Percentiles rank a stretch among this genome's conserved stretches.
These are phyloP conservation scores for Pseudophaeomoniella oleicola DNA, from an alignment of 2,329 filamentous ascomycete species.

Conservation along the genomic window DNA sequence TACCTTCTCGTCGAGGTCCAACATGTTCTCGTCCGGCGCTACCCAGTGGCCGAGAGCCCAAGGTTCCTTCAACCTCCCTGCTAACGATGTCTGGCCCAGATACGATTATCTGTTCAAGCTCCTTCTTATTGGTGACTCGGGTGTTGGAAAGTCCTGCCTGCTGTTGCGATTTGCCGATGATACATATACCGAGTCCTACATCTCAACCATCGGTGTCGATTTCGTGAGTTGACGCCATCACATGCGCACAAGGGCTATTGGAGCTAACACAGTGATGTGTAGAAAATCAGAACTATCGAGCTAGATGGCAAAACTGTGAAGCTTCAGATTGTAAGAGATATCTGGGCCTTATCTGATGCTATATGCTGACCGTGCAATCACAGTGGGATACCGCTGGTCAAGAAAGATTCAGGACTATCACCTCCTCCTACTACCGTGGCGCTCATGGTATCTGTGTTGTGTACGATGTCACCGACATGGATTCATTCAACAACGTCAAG, in stretches of 20 bases:
- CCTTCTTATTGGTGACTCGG: conserved; percentile 98
- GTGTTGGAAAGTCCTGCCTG: conserved; percentile 99
- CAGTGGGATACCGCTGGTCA: conserved; percentile 99
- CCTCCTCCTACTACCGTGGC: conserved; percentile 97
- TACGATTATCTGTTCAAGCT: conserved; percentile 99
- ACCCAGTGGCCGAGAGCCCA: not conserved
- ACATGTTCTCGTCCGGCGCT: not conserved
- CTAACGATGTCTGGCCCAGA: conserved; percentile 37
- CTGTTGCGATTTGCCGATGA: conserved; percentile 96
- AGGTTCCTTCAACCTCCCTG: not conserved
- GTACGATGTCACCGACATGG: conserved; percentile 99
- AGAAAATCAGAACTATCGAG: conserved; percentile 99
- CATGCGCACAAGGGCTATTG: not conserved
- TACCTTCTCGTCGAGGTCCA: not conserved
- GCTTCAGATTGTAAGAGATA: conserved; percentile 76
- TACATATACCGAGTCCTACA: conserved; percentile 99
- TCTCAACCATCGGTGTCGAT: conserved; percentile 98
- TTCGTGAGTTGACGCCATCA: conserved; percentile 53
- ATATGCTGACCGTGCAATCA: conserved; percentile 5
- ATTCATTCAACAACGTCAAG: conserved; percentile 99
- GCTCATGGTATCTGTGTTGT: conserved; percentile 99
- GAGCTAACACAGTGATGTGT: conserved; percentile 4
- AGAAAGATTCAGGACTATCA: conserved; percentile 99
- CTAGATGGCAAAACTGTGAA: conserved; percentile 99
- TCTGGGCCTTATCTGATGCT: not conserved